Percentiles rank a stretch among this genome's conserved stretches.
These are phyloP conservation scores for Salvia splendens DNA, from an alignment of 257 asterid species.

Conservation along the genomic window DNA sequence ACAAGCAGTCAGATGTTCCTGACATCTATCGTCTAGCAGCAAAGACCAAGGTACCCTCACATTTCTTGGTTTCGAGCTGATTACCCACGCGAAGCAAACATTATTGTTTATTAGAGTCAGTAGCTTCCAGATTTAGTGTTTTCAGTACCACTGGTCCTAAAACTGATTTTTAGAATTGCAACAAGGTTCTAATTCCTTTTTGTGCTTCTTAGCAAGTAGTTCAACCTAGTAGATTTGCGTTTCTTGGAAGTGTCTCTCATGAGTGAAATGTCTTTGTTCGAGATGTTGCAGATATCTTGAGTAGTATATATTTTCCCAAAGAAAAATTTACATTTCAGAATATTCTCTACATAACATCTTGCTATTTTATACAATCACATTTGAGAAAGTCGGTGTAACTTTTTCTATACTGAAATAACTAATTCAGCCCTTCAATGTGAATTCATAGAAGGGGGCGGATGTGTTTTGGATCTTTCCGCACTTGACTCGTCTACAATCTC, in stretches of 20 bases:
- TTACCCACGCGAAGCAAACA: conserved; percentile 24
- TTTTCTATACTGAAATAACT: not conserved
- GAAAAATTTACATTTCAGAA: not conserved
- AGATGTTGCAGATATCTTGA: not conserved
- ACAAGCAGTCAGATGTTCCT: conserved; percentile 92
- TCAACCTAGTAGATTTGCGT: not conserved
- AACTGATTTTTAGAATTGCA: conserved; percentile 18
- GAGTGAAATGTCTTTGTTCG: not conserved
- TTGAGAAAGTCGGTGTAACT: not conserved
- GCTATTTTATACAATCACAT: not conserved
- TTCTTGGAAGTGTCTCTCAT: not conserved
- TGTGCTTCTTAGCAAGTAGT: conserved; percentile 9
- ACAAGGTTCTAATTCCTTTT: conserved; percentile 4
- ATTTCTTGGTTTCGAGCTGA: conserved; percentile 19
- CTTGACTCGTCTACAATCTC: too few relatives aligned
- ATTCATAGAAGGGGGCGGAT: not conserved
- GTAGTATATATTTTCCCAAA: not conserved
- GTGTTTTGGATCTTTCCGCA: not conserved
- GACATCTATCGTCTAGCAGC: conserved; percentile 95
- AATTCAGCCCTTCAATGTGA: not conserved
- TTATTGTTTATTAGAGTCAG: not conserved
- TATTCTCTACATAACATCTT: not conserved
- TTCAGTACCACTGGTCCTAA: not conserved
- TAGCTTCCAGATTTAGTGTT: conserved; percentile 8
- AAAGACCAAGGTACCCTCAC: conserved; percentile 74